Conservation (phyloP, 306 rosid species). For the Begonia masoniana region DNA sequence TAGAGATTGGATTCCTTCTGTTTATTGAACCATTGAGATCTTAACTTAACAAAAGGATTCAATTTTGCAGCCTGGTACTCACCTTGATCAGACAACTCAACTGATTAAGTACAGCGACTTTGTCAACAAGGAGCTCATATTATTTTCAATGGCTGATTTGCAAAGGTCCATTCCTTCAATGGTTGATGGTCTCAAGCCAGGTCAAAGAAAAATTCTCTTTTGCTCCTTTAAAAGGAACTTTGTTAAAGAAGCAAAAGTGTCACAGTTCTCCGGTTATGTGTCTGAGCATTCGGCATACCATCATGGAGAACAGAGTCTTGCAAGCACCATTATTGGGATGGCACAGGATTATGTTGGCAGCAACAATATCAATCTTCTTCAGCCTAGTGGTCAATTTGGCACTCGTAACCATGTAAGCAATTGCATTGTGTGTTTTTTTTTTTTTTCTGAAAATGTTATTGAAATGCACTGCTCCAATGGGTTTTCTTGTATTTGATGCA, state of each 20-base stretch:
- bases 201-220: conserved; percentile 85
- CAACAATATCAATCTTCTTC: conserved; percentile 75
- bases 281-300: conserved; percentile 90
- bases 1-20: too few species aligned
- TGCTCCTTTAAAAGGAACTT: conserved; percentile 82
- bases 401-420: conserved; percentile 62
- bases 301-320: conserved; percentile 90
- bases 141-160: conserved; percentile 84
- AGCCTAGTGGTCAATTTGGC: conserved; percentile 93
- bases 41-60: not conserved
- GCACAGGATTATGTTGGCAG: conserved; percentile 94
- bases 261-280: conserved; percentile 86
- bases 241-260: conserved; percentile 78
- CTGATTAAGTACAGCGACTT: conserved; percentile 79
- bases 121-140: conserved; percentile 83
- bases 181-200: conserved; percentile 97
- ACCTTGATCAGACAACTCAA: conserved; percentile 49
- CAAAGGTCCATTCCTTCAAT: conserved; percentile 89
- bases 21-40: too few species aligned
- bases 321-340: conserved; percentile 79
- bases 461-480: not conserved
- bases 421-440: too few species aligned
- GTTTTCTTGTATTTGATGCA: not conserved
- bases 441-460: not conserved
- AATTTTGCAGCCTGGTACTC: conserved; percentile 67